Conservation (phyloP, 2,329 filamentous ascomycete species). For the Harringtonia aguacate region DNA sequence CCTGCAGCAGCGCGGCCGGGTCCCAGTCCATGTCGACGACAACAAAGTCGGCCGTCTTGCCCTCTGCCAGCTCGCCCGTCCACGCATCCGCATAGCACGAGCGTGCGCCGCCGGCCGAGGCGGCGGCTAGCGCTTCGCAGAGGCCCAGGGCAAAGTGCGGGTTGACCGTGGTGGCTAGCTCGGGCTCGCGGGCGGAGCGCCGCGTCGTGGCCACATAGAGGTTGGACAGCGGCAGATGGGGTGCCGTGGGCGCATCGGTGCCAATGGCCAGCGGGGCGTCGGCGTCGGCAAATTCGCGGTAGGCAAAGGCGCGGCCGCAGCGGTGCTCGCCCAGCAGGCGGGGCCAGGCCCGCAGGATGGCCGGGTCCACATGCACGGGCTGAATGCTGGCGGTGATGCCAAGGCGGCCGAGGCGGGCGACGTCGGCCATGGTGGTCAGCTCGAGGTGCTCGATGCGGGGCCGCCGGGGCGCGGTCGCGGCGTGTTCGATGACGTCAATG, state of each 20-base stretch:
- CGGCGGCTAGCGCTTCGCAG: conserved; percentile 41
- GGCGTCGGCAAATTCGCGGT: conserved; percentile 46
- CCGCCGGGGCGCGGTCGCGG: conserved; percentile 27
- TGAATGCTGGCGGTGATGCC: conserved; percentile 52
- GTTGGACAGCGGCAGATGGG: conserved; percentile 42
- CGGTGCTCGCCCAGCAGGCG: conserved; percentile 41
- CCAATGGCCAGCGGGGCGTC: conserved; percentile 47
- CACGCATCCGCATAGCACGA: conserved; percentile 45
- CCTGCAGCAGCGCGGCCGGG: conserved; percentile 32
- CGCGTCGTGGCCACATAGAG: conserved; percentile 49
- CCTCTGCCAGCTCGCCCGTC: conserved; percentile 40
- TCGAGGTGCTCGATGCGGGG: conserved; percentile 58
- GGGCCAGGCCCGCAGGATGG: conserved; percentile 51
- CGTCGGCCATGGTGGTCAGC: conserved; percentile 43
- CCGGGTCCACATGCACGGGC: conserved; percentile 48
- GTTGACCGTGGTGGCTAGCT: conserved; percentile 32
- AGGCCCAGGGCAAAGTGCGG: conserved; percentile 41
- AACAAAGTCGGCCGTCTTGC: conserved; percentile 47
- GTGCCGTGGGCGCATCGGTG: conserved; percentile 49
- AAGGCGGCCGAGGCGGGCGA: conserved; percentile 40
- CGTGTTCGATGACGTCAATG: conserved; percentile 39
- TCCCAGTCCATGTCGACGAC: conserved; percentile 40
- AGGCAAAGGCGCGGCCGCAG: conserved; percentile 50
- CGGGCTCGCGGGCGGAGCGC: conserved; percentile 39
- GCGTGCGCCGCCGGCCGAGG: conserved; percentile 44